Conservation (phyloP, 202 grass and related monocot genomes). For the Schoenoplectus triqueter region DNA sequence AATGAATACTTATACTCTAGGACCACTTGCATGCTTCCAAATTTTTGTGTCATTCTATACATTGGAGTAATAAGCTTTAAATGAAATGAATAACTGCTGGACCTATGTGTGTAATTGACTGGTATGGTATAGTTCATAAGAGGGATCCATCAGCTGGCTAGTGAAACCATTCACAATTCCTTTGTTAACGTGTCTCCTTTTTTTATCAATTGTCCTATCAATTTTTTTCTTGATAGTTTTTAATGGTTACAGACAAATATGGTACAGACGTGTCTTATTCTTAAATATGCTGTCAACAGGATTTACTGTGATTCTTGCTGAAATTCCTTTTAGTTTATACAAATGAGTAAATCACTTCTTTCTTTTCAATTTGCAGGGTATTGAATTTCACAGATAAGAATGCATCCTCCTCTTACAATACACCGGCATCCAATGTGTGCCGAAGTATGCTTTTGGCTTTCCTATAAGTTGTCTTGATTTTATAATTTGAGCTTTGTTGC, state of each 20-base stretch:
- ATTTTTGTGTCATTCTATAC: too few relatives aligned
- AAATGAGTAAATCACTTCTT: neutral
- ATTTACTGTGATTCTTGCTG: neutral
- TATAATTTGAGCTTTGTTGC: constrained; percentile 25
- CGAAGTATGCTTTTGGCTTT: constrained; percentile 52
- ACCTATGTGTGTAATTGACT: too few relatives aligned
- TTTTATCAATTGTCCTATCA: neutral
- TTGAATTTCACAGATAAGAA: constrained; percentile 37
- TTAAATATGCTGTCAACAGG: neutral
- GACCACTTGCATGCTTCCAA: too few relatives aligned
- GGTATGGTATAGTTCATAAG: too few relatives aligned
- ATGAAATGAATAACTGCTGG: too few relatives aligned
- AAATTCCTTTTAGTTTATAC: neutral
- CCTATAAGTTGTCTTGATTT: neutral
- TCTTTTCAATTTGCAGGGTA: constrained; percentile 18
- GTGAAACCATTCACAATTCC: too few relatives aligned
- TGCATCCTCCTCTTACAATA: constrained; percentile 83
- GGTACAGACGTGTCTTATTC: neutral
- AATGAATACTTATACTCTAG: too few relatives aligned
- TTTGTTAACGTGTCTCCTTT: neutral
- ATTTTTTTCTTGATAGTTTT: neutral
- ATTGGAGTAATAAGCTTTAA: too few relatives aligned
- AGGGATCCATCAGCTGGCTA: too few relatives aligned
- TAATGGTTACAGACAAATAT: neutral
- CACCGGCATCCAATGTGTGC: constrained; percentile 89